Evolutionary conservation across 1,139 yeast species (phyloP), one percentile per base, ranked within the genome.

Genomic region (Geotrichum citri-aurantii): DNA sequence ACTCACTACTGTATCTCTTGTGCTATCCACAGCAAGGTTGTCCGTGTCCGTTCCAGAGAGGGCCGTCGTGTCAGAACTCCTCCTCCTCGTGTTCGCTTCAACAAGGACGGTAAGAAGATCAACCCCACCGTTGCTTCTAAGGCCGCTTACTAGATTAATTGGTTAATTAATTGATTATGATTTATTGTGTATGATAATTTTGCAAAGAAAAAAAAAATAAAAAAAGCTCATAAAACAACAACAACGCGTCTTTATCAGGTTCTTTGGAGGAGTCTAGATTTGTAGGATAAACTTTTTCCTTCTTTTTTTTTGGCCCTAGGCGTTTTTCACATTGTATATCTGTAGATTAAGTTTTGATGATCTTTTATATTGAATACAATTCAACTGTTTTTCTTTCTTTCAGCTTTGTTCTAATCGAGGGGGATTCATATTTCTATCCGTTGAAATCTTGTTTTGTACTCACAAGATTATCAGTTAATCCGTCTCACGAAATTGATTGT

Each of bases 1-100:
- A 86, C 93, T 80, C 97, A 92, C 88, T 93, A 95, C 95, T 93
- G 99, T 86, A 95, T 93, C 75, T 93, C 99, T 69, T 93, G 99
- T 82, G 99, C 99, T 75, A 92, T 95, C 73, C 99, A 93, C 86
- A 95, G 97, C 80, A 93, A 97, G 90, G 88, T 95, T 74, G 99
- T 93, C 77, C 95, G 99, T 84, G 99, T 93, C 73, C 95, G 99
- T 85, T 93, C 99, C 70, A 88, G 98, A 85, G 83, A 86, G 73
- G 96, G 92, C 84, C 95, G 99, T 86, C 92, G 95, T 82, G 81
- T 88, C 82, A 92, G 99, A 87, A 78, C 98, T 79, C 98, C 99
- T 70, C 99, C 99, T 75, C 93, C 86, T 77, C 92, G 99, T 82
- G 96, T 88, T 82, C 92, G 98, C 84, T 93, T 88, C 91, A 88